Conservation (phyloP, 495 filamentous ascomycete species). For the Extremus antarcticus region DNA sequence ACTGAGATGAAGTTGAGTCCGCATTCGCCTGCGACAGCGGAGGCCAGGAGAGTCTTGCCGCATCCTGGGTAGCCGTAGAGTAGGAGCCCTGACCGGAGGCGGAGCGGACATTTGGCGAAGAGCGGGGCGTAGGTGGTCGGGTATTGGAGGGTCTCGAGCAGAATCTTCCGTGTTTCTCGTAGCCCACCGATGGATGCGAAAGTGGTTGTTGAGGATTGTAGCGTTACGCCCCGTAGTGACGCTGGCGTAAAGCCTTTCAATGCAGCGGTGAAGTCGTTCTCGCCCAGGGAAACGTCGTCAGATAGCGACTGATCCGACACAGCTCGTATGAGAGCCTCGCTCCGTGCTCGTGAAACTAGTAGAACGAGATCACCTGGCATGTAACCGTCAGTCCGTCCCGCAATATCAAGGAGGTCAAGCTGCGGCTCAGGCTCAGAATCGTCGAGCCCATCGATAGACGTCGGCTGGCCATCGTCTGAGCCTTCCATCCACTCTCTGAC, state of each 20-base stretch:
- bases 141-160: conserved; percentile 91
- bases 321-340: conserved; percentile 77
- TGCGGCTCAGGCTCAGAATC: conserved; percentile 27
- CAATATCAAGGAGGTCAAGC: conserved; percentile 87
- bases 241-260: conserved; percentile 89
- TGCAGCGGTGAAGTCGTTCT: conserved; percentile 68
- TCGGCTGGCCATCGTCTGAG: conserved; percentile 52
- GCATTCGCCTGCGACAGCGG: conserved; percentile 89
- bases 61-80: conserved; percentile 94
- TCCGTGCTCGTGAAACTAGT: conserved; percentile 75
- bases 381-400: conserved; percentile 89
- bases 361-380: conserved; percentile 91
- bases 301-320: conserved; percentile 33
- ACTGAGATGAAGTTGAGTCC: conserved; percentile 97
- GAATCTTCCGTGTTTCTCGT: conserved; percentile 66
- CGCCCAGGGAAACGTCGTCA: conserved; percentile 40
- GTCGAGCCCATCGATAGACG: conserved; percentile 24
- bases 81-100: conserved; percentile 80
- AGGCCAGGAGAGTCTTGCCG: conserved; percentile 88
- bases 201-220: conserved; percentile 78
- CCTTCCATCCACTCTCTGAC: conserved; percentile 54
- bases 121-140: conserved; percentile 97
- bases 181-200: conserved; percentile 88
- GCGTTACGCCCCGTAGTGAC: conserved; percentile 82
- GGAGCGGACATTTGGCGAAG: conserved; percentile 87